Evolutionary conservation across 2,329 filamentous ascomycete genomes (phyloP), one percentile per base, ranked within the genome.

Genomic region (Xylariomycetidae sp.): DNA sequence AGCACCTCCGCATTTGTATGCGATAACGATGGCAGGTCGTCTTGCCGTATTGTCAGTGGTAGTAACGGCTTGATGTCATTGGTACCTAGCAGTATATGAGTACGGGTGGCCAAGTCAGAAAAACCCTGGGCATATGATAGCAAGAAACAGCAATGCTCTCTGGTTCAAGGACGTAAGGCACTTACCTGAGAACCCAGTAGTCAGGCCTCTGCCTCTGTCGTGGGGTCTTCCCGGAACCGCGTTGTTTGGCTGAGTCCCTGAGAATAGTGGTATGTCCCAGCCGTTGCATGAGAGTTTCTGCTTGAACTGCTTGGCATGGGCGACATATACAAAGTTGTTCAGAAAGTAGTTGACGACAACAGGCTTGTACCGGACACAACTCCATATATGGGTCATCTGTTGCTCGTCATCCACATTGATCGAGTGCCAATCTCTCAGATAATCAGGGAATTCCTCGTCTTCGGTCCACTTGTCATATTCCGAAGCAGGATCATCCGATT

Each of bases 1-100:
- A 84, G 53, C 0, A 85, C 80, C 28, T 80, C 69, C 0, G 79
- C 79, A 36, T 80, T 84, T 0, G 79, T 84, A 29, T 82, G 74
- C 0, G 57, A 47, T 0, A 84, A 62, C 0, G 62, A 54, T 0
- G 64, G 57, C 0, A 87, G 62, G 38, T 87, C 80, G 0, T 73
- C 56, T 32, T 86, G 80, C 14, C 61, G 53, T 14, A 86, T 75
- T 0, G 67, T 77, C n/a, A 77, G 52, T 0, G 82, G 82, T 0
- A 86, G 55, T 20, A 82, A 62, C 0, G 57, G 59, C 23, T 70
- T 64, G 14, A 73, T 77, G 48, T 87, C 82, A 27, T 84, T 86
- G 0, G 83, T 87, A 7, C 44, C 44, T 41, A 14, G 16, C 8
- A 25, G 19, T n/a, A 10, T 10, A 11, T n/a, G n/a, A n/a, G n/a